Evolutionary conservation across 75 land plant species (phyloP), one percentile per base, ranked within the genome.

Genomic region (Isoetes taiwanensis): DNA sequence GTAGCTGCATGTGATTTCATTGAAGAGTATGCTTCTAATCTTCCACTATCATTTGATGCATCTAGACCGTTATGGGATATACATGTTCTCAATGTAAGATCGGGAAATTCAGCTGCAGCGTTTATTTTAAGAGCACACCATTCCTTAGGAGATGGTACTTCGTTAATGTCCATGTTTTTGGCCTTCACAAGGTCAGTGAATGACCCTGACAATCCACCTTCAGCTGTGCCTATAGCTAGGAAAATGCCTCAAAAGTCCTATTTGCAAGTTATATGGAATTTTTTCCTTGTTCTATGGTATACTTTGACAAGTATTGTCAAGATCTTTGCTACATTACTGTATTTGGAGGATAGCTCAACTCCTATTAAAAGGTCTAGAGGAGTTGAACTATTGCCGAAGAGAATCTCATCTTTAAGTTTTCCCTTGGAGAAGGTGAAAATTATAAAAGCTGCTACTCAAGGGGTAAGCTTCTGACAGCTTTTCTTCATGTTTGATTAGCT

Each of bases 61-160:
- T 69, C 78, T 0, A 58, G 58, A 28, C 95, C 95, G 2, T 64
- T 81, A 0, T 88, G 93, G 82, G 80, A 85, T 5, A 28, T 76
- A 53, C 95, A 85, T 57, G 17, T 85, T 31, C 70, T 87, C 46
- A 73, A 71, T 43, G 41, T 70, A 3, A 58, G 35, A 16, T 69
- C 73, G 8, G 63, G 76, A 16, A 68, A 71, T 4, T 75, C 90
- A 16, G 72, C 41, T n/a, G 61, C 75, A 6, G 23, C 33, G 29
- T 59, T 38, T 17, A 52, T 88, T 11, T 23, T 88, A 52, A 57
- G 82, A 6, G 62, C 74, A 52, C 95, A 88, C 63, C 95, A 88
- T 76, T 71, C 91, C 3, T 60, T 88, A 30, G 95, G 95, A 12
- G 95, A 88, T 31, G 90, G 95, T 24, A 60, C 71, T 3, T 85